These are phyloP conservation scores for Talaromyces sp. DNA, from an alignment of 2,329 filamentous ascomycete species.

Conservation along the genomic window DNA sequence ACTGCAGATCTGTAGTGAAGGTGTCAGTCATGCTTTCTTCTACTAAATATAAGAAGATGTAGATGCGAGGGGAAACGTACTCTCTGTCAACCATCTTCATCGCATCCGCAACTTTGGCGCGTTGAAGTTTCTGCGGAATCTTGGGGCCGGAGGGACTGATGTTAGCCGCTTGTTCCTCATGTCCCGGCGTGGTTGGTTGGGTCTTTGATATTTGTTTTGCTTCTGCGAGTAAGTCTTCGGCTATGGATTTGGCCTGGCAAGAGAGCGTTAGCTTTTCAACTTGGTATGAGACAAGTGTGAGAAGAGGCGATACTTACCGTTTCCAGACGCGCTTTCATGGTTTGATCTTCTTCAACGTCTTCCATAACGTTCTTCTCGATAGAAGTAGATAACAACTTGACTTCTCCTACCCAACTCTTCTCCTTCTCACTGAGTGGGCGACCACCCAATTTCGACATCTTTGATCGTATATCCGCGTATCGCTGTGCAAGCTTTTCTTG, in stretches of 20 bases:
- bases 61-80: constrained; percentile 26
- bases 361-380: constrained; percentile 27
- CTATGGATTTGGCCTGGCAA: constrained; percentile 39
- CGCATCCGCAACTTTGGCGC: constrained; percentile 46
- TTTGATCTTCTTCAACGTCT: constrained; percentile 24
- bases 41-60: no score
- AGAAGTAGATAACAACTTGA: constrained; percentile 37
- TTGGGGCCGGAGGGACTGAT: constrained; percentile 27
- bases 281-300: neutral
- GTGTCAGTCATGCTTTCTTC: neutral
- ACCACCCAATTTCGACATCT: constrained; percentile 41
- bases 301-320: constrained; percentile 31
- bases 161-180: constrained; percentile 20
- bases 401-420: constrained; percentile 44
- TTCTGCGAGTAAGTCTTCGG: constrained; percentile 36
- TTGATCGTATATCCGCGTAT: constrained; percentile 45
- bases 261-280: constrained; percentile 13
- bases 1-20: constrained; percentile 35
- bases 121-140: constrained; percentile 43
- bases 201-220: constrained; percentile 33
- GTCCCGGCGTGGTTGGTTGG: constrained; percentile 26
- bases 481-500: constrained; percentile 41
- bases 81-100: constrained; percentile 51
- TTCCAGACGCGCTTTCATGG: constrained; percentile 36
- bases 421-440: constrained; percentile 47